Conservation (phyloP, 441 rosid species). For the Gossypium aridum region DNA sequence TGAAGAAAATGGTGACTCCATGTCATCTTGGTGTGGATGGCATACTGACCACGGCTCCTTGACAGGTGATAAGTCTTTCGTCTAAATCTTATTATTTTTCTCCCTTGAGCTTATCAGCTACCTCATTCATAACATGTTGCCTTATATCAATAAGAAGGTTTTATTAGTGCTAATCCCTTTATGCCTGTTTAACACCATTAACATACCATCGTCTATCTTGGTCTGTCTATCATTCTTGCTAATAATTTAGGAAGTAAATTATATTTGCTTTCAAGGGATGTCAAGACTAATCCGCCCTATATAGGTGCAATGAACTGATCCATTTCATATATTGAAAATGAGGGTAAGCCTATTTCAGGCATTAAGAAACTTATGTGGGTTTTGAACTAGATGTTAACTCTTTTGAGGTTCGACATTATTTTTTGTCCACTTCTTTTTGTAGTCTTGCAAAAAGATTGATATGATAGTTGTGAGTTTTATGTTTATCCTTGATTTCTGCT, state of each 20-base stretch:
- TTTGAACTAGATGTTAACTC: not conserved
- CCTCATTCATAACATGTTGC: not conserved
- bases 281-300: not conserved
- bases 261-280: not conserved
- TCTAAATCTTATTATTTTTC: not conserved
- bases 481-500: constrained; percentile 20
- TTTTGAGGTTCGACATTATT: not conserved
- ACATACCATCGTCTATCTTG: not conserved
- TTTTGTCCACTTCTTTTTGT: not conserved
- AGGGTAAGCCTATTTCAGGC: not conserved
- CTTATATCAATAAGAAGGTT: not conserved
- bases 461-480: not conserved
- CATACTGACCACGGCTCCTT: constrained; percentile 92
- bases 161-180: not conserved
- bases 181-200: not conserved
- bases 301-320: not conserved
- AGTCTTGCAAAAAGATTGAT: not conserved
- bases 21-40: constrained; percentile 98
- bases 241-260: not conserved
- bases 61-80: constrained; percentile 41
- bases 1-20: constrained; percentile 37
- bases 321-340: not conserved
- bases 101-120: not conserved
- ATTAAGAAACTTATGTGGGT: not conserved
- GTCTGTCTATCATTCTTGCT: not conserved